A percentile compares a stretch with the other conserved stretches of the same genome.
Conservation (phyloP, 2,329 filamentous ascomycete genomes). For the Juglanconis sp. region DNA sequence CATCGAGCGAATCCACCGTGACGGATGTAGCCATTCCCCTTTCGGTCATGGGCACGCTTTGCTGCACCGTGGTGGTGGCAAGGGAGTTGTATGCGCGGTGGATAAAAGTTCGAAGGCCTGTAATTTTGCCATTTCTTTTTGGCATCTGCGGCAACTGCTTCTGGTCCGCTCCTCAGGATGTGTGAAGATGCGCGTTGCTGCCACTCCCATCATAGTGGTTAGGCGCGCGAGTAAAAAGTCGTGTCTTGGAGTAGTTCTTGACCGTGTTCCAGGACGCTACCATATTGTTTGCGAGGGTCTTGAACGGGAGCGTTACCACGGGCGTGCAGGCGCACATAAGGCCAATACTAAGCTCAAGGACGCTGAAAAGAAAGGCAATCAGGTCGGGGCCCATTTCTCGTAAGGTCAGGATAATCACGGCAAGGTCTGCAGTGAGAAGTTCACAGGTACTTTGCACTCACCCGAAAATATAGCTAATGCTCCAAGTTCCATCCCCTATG, state of each 20-base stretch:
- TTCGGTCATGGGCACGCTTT: neutral
- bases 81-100: neutral
- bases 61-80: neutral
- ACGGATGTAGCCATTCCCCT: neutral
- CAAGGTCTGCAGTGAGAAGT: neutral
- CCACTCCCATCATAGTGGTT: neutral
- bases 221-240: neutral
- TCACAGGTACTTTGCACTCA: neutral
- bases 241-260: neutral
- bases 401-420: neutral
- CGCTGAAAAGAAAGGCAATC: neutral
- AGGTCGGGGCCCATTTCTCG: neutral
- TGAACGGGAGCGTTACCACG: conserved; percentile 4
- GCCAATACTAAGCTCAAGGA: conserved; percentile 4
- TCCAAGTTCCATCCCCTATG: neutral
- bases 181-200: neutral
- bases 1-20: neutral
- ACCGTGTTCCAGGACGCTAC: neutral
- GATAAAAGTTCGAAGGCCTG: conserved; percentile 3
- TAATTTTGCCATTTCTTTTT: neutral
- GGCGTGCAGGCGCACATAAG: conserved; percentile 3
- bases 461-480: conserved; percentile 1
- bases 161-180: neutral
- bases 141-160: conserved; percentile 1
- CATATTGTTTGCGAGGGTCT: neutral